Evolutionary conservation across 176 grass and related monocot species (phyloP), one percentile per base, ranked within the genome.

Genomic region (Musa itinerans): DNA sequence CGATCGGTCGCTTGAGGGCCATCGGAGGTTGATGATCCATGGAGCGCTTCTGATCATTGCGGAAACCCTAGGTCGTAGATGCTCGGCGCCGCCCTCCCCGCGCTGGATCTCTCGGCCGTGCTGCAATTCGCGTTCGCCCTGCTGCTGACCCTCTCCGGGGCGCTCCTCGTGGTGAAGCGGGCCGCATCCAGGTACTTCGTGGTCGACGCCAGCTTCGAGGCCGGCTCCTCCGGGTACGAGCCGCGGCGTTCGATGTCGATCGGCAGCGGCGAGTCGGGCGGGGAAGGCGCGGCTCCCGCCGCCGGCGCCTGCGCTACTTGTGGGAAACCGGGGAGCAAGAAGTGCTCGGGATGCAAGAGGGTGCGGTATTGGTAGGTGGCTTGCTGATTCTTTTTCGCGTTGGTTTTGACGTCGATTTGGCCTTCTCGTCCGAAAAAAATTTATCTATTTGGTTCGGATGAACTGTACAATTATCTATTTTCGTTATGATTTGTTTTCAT

Each of bases 151-250:
- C 71, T 92, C 73, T 73, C 78, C 11, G 88, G 74, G 3, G 82
- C 81, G 17, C 63, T 87, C 65, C 11, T 87, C 34, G 74, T 80
- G 57, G 82, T 94, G 59, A 85, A 86, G 82, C 86, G 81, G 63
- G 84, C 87, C 68, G 90, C 95, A 9, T 93, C 88, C 49, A 82
- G 88, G 54, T 94, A 87, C 86, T 99, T 99, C 83, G 75, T 87
- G 82, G 90, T 99, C 86, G 95, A 94, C 88, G 57, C 78, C 1
- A 80, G 69, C 54, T 80, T 80, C 68, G 78, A 80, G 69, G 57
- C 21, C 69, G 83, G 84, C 77, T 76, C 84, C 10, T 78, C 49
- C 10, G 61, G 34, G n/a, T 77, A 52, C 61, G 88, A 10, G 92
- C 76, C 79, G 69, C 86, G 59, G 76, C 76, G 67, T 75, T 72